Evolutionary conservation across 768 basidiomycete species (phyloP).

Genomic region (Russula olivacea): DNA sequence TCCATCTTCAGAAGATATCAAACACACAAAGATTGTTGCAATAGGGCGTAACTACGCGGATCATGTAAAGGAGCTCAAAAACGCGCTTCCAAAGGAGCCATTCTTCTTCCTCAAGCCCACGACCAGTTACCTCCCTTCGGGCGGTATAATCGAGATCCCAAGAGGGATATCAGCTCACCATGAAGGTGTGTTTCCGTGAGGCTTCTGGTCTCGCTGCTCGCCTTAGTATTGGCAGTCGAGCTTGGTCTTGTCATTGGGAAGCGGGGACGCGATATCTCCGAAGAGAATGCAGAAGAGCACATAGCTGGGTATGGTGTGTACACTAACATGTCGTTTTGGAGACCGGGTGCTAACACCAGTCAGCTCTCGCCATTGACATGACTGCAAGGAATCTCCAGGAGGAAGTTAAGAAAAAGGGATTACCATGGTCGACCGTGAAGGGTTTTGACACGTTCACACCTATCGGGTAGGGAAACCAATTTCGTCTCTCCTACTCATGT

Average conservation of each 20-base stretch:
- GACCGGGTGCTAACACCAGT: background rate
- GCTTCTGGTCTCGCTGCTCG: background rate
- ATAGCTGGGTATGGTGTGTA: conserved; percentile 86
- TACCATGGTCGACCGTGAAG: conserved; percentile 98
- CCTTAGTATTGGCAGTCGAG: conserved; percentile 56
- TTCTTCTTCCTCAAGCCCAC: conserved; percentile 99
- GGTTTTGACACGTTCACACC: conserved; percentile 97
- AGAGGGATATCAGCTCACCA: conserved; percentile 78
- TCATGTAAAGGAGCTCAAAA: conserved; percentile 88
- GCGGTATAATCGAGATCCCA: conserved; percentile 83
- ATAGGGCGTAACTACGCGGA: conserved; percentile 94
- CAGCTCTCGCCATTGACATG: conserved; percentile 93
- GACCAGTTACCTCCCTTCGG: conserved; percentile 72
- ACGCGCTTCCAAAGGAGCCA: conserved; percentile 84
- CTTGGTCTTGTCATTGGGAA: conserved; percentile 96
- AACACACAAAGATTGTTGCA: conserved; percentile 66
- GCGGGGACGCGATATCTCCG: conserved; percentile 73
- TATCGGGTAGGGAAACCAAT: conserved; percentile 52
- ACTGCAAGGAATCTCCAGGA: conserved; percentile 95
- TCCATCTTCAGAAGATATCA: background rate
- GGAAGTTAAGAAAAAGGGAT: conserved; percentile 81
- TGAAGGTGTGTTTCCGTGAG: conserved; percentile 54
- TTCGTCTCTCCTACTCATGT: background rate
- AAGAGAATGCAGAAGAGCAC: conserved; percentile 63
- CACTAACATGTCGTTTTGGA: background rate